Base-by-base conservation (phyloP, 225 moss, liverwort and hornwort species). In the Takakia lepidozioides region DNA sequence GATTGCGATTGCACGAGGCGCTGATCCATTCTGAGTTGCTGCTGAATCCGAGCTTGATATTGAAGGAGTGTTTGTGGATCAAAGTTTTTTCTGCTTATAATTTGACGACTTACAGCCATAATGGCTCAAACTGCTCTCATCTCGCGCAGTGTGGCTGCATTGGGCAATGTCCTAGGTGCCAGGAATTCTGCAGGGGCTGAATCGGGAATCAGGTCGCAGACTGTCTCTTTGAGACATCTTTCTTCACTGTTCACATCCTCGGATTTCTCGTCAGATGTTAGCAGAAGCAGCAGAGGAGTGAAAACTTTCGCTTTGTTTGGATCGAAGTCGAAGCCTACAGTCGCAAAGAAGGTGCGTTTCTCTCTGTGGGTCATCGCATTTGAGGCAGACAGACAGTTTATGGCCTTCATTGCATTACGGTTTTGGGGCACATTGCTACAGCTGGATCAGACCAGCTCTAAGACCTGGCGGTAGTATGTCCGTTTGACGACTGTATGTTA, bases 91-190 rank as follows among this genome's bases (percentile, higher is more conserved):
- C n/a, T n/a, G n/a, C n/a, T n/a, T n/a, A n/a, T n/a, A n/a, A n/a
- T n/a, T n/a, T n/a, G n/a, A n/a, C n/a, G n/a, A n/a, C n/a, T n/a
- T n/a, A n/a, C n/a, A n/a, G n/a, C n/a, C n/a, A n/a, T n/a, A n/a
- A 84, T 84, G 84, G 76, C 84, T 29, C 84, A 84, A 53, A 73
- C 76, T 27, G 72, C 63, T 29, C 56, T 80, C 57, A 18, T 80
- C 10, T 70, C 70, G 16, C 48, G 84, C 49, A 46, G 43, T 30
- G 60, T 69, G 21, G 58, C 72, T 8, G 61, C 52, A 1, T 50
- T 48, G n/a, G 25, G 54, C 0, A 42, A 39, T 29, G 62, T 54
- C 37, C 24, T 40, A 38, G 18, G 34, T 43, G 26, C 25, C 25
- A 21, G 50, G 27, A 25, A 29, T 17, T 9, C n/a, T n/a, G n/a